These are phyloP conservation scores for Vigna hirtella DNA, from an alignment of 306 rosid species.

Conservation along the genomic window DNA sequence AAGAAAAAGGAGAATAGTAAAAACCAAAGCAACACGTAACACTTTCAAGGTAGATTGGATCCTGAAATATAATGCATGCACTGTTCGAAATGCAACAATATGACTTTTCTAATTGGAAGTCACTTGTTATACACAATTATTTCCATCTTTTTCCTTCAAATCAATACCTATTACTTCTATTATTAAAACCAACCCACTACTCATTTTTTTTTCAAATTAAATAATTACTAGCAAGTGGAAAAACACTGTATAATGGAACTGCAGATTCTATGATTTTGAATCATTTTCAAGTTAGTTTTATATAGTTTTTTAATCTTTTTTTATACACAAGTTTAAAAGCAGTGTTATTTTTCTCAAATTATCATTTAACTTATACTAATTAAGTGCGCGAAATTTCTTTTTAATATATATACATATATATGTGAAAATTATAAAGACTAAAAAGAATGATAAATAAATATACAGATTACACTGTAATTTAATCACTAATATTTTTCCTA, in stretches of 20 bases:
- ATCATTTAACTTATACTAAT: neutral
- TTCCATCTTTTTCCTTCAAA: neutral
- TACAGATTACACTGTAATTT: neutral
- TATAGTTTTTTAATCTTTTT: neutral
- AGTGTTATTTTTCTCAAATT: neutral
- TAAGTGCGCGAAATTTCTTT: too few species aligned
- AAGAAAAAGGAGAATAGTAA: neutral
- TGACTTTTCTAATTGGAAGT: neutral
- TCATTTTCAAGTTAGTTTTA: neutral
- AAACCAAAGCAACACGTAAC: neutral
- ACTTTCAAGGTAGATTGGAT: neutral
- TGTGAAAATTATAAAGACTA: too few species aligned
- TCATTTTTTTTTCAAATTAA: neutral
- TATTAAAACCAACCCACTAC: conserved; percentile 35
- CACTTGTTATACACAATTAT: conserved; percentile 1
- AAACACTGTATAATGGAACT: neutral
- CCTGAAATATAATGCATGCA: conserved; percentile 1
- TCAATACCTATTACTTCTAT: neutral
- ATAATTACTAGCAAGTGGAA: conserved; percentile 2
- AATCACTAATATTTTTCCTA: too few species aligned
- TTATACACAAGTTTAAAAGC: neutral
- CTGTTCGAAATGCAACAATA: conserved; percentile 16
- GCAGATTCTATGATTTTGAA: neutral
- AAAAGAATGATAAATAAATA: too few species aligned
- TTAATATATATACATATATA: neutral